phyloP scores from a whole-genome alignment of 768 basidiomycete genomes.

The Suillus placidus region DNA sequence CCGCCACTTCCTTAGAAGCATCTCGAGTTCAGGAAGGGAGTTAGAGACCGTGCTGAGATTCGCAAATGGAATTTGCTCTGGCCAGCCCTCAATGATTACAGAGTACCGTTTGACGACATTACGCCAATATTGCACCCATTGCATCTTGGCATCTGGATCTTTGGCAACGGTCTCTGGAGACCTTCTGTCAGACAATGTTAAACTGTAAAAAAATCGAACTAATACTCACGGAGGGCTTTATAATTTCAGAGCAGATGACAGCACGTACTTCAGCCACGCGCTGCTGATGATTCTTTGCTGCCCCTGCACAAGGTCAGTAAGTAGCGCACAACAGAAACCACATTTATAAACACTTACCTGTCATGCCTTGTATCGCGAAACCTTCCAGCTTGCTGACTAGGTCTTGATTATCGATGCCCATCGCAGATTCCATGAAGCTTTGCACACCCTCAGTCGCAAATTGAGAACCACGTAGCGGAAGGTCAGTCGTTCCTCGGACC shows the following conservation, averaged over 20 bases:
- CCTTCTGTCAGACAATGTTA: neutral
- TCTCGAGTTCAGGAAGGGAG: constrained; percentile 4
- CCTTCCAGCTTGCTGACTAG: constrained; percentile 14
- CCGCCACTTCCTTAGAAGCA: constrained; percentile 8
- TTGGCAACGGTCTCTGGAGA: constrained; percentile 4
- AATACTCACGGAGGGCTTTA: neutral
- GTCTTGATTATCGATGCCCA: constrained; percentile 11
- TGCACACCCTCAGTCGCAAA: constrained; percentile 9
- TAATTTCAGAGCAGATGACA: constrained; percentile 1
- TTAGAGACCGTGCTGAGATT: constrained; percentile 8
- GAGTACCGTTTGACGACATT: neutral
- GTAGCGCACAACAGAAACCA: neutral
- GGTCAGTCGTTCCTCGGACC: constrained; percentile 4
- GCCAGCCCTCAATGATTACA: constrained; percentile 11
- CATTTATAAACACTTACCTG: constrained; percentile 6
- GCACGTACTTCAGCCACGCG: neutral
- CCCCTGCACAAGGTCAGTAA: neutral
- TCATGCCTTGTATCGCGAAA: constrained; percentile 10
- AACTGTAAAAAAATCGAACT: no score
- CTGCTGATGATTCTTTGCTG: constrained; percentile 8
- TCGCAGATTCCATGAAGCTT: constrained; percentile 10
- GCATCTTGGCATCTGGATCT: constrained; percentile 5
- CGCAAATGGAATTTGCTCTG: constrained; percentile 2
- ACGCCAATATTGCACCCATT: constrained; percentile 7
- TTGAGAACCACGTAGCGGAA: constrained; percentile 4